Evolutionary conservation across 176 grass and related monocot species (phyloP).

Genomic region (Cocos nucifera): DNA sequence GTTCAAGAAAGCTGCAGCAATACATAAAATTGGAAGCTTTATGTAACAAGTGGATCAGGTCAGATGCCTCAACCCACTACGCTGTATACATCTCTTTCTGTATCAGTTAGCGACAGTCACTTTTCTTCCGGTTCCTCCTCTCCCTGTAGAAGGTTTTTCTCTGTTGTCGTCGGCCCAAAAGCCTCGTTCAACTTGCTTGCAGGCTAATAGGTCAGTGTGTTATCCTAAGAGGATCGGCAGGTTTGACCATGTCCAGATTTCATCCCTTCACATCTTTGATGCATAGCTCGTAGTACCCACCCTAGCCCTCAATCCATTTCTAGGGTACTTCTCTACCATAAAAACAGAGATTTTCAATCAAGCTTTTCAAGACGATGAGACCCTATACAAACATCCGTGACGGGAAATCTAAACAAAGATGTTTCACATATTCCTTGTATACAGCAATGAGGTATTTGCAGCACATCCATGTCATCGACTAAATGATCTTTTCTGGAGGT

Average conservation of each 20-base stretch:
- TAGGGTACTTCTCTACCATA: conserved; percentile 79
- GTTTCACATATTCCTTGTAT: too few relatives aligned
- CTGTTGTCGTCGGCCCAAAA: conserved; percentile 99
- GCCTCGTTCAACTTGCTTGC: conserved; percentile 83
- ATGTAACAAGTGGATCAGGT: too few relatives aligned
- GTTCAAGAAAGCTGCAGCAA: too few relatives aligned
- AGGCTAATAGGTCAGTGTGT: conserved; percentile 65
- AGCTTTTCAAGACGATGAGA: too few relatives aligned
- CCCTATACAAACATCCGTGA: too few relatives aligned
- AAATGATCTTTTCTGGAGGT: too few relatives aligned
- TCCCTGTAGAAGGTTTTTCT: conserved; percentile 92
- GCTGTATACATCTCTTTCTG: too few relatives aligned
- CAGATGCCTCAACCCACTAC: too few relatives aligned
- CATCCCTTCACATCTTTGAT: conserved; percentile 94
- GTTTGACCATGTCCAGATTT: conserved; percentile 99
- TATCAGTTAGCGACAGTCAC: not conserved
- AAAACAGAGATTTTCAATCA: not conserved
- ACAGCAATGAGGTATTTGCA: too few relatives aligned
- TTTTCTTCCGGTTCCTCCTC: conserved; percentile 97
- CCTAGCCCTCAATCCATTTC: conserved; percentile 98
- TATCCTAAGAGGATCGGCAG: conserved; percentile 63
- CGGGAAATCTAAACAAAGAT: too few relatives aligned
- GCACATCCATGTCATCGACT: too few relatives aligned
- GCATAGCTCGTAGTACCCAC: conserved; percentile 90
- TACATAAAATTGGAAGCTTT: too few relatives aligned